Base-by-base conservation (phyloP, 2,329 filamentous ascomycete species). In the Arthrobotrys conoides region DNA sequence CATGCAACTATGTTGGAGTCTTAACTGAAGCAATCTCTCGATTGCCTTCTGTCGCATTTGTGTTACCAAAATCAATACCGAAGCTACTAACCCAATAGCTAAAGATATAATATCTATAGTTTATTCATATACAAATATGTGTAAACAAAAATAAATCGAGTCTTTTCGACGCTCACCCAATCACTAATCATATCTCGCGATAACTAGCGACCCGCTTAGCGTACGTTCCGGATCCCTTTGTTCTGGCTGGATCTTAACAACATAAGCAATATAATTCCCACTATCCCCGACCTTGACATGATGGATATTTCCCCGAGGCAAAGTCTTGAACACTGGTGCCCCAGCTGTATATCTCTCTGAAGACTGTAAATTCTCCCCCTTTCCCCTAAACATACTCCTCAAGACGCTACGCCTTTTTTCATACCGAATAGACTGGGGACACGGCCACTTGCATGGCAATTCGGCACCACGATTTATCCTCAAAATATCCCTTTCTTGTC, bases 281-380 rank as follows among this genome's bases (percentile, higher is more conserved):
- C 63, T 72, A 49, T 72, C 75, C 12, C 75, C 75, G 38, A 72
- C 48, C 30, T 78, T 78, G 14, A 78, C 6, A 20, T 72, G 61
- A 24, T 63, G 57, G 3, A 78, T 27, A 14, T 51, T 67, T 3
- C 63, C 75, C 30, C 24, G 46, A 16, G 68, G 75, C 5, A 69
- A 55, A 24, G 5, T 22, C 22, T 72, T 53, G 3, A 41, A 9
- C 20, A 5, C 22, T 20, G 16, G n/a, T 10, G 12, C 14, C 5
- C 12, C 16, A 18, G 14, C 10, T 10, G n/a, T 18, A 46, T n/a
- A 6, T 20, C 20, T 24, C 24, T 33, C 53, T 4, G 16, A 24
- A 36, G 8, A 36, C 20, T 36, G 51, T 18, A 41, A 20, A 36
- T 41, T 57, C 3, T n/a, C 22, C 20, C 55, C 53, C n/a, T 53